Evolutionary conservation across 2,329 filamentous ascomycete genomes (phyloP), one percentile per base, ranked within the genome.

Genomic region (Fusarium sp.): DNA sequence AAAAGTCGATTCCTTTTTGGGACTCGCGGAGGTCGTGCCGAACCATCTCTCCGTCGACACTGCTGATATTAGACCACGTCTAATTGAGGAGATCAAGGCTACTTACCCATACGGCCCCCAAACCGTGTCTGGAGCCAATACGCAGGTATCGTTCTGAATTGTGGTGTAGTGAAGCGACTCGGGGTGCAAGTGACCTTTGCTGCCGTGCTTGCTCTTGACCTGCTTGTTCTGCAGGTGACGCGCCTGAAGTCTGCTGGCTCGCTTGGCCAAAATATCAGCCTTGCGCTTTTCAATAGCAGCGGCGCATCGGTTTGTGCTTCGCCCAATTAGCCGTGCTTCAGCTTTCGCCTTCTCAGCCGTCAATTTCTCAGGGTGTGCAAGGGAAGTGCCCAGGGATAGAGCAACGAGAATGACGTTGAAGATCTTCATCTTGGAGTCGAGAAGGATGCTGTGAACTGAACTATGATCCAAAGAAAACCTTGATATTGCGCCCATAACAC

Each of bases 1-100:
- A 70, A 45, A 70, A 70, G 54, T 70, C 64, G 37, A 70, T 67
- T 8, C 64, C 68, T 48, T 67, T 64, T 14, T 68, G 64, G 18
- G 56, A 48, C 35, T 70, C 64, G 3, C 68, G 68, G 27, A 34
- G 50, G 8, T 54, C 27, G 2, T 54, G 50, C 3, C 50, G 30
- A 7, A 54, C 27, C 50, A 54, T 54, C 3, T 54, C 50, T 20
- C 50, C 30, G 34, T 54, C 30, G 27, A 54, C 30, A 54, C 50
- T 23, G 18, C 16, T 10, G 6, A n/a, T 8, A 8, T 34, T 20
- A n/a, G 30, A 20, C 18, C 9, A 2, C 7, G 6, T 10, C 18
- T 34, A n/a, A 7, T 3, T 43, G 11, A 11, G 10, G n/a, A n/a
- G 6, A 23, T 34, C 18, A n/a, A 32, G 11, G 9, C 4, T 3